These are phyloP conservation scores for Apiotrichum brassicae DNA, from an alignment of 1,284 basidiomycete genomes.

Conservation along the genomic window DNA sequence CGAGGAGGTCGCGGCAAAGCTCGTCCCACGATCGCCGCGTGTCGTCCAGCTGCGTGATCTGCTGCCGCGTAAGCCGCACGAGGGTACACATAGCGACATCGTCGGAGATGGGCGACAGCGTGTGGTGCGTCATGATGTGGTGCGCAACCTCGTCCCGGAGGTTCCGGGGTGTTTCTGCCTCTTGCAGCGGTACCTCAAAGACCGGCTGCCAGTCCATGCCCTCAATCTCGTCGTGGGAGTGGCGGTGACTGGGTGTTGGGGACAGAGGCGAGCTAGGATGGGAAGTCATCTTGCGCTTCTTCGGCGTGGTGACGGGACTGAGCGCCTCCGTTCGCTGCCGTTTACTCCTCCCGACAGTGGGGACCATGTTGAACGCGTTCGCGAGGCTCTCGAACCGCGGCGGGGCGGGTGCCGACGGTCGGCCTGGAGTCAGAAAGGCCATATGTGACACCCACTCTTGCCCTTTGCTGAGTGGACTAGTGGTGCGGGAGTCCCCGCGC, in stretches of 20 bases:
- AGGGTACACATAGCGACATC: constrained; percentile 10
- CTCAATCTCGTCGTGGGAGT: constrained; percentile 5
- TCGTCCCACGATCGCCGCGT: background rate
- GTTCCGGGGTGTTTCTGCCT: constrained; percentile 3
- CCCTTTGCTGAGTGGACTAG: constrained; percentile 22
- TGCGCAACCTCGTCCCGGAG: constrained; percentile 28
- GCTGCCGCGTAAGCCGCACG: constrained; percentile 26
- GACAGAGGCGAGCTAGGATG: background rate
- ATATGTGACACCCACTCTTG: constrained; percentile 18
- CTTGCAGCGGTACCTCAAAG: background rate
- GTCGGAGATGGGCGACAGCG: constrained; percentile 10
- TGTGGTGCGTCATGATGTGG: constrained; percentile 30
- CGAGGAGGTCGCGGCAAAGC: constrained; percentile 4
- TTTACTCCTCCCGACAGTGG: constrained; percentile 22
- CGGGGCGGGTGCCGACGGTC: constrained; percentile 11
- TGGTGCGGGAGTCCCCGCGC: constrained; percentile 14
- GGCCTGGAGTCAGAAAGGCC: constrained; percentile 6
- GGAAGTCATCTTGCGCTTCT: constrained; percentile 4
- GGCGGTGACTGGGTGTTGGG: background rate
- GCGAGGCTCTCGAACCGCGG: constrained; percentile 28
- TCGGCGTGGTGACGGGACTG: constrained; percentile 21
- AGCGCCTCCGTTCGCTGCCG: constrained; percentile 23
- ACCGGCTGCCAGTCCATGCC: constrained; percentile 18
- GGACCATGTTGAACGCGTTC: constrained; percentile 31
- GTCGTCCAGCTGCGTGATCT: background rate